Evolutionary conservation across 2,329 filamentous ascomycete genomes (phyloP).

Genomic region (Fusarium tricinctum): DNA sequence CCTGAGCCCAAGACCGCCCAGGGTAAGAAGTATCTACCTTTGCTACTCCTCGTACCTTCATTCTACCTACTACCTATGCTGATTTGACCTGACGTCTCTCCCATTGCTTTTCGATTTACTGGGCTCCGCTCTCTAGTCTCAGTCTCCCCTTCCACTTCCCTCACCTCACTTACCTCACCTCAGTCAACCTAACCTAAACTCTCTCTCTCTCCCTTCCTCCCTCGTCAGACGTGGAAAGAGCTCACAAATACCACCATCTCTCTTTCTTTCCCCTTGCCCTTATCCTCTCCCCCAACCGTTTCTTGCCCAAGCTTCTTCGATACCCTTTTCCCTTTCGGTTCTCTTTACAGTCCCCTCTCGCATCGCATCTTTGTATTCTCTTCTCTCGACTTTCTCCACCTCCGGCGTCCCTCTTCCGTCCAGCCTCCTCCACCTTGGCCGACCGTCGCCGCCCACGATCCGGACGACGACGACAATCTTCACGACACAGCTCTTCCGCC

Average conservation of each 20-base stretch:
- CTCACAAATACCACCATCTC: constrained; percentile 50
- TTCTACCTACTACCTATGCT: too few relatives aligned
- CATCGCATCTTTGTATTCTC: constrained; percentile 42
- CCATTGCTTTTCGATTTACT: constrained; percentile 6
- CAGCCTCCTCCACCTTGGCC: constrained; percentile 45
- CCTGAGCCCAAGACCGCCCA: constrained; percentile 26
- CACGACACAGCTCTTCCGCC: constrained; percentile 38
- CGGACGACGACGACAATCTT: constrained; percentile 45
- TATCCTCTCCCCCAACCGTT: constrained; percentile 37
- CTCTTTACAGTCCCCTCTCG: constrained; percentile 35
- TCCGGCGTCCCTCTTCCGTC: constrained; percentile 39
- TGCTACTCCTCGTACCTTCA: constrained; percentile 10
- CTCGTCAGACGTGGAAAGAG: constrained; percentile 51
- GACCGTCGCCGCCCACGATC: constrained; percentile 49
- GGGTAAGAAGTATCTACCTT: constrained; percentile 3
- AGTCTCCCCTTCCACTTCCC: constrained; percentile 27
- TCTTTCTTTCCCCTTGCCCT: constrained; percentile 39
- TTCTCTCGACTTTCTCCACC: constrained; percentile 40
- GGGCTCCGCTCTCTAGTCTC: constrained; percentile 30
- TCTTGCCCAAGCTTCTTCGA: constrained; percentile 47
- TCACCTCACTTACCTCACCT: constrained; percentile 35
- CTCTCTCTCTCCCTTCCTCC: constrained; percentile 38
- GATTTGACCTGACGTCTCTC: constrained; percentile 40
- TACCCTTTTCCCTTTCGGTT: constrained; percentile 38
- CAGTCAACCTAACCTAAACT: constrained; percentile 28